Conservation (phyloP, 371 early-diverging fungal species). For the Apophysomyces sp. region DNA sequence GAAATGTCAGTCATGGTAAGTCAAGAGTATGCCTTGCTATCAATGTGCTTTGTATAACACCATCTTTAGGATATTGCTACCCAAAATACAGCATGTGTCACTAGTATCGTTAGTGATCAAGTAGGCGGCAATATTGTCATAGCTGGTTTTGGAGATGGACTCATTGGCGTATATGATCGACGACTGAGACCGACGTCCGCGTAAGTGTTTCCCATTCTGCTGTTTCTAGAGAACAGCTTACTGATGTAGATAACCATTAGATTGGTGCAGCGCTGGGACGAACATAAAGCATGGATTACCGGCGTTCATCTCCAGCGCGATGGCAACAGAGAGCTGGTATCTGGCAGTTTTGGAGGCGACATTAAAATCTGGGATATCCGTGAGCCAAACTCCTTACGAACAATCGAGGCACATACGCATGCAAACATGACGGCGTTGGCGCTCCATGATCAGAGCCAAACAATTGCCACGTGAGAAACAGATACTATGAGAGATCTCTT, state of each 20-base stretch:
- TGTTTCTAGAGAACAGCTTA: not conserved
- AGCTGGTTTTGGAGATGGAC: constrained; percentile 83
- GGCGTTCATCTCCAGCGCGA: constrained; percentile 66
- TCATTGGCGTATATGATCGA: constrained; percentile 77
- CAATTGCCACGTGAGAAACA: constrained; percentile 62
- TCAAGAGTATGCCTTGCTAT: not conserved
- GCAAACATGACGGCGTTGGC: constrained; percentile 66
- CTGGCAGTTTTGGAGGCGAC: constrained; percentile 66
- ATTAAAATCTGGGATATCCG: constrained; percentile 88
- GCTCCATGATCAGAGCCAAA: constrained; percentile 70
- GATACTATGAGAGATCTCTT: not conserved
- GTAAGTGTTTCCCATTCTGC: constrained; percentile 21
- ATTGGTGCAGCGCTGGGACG: constrained; percentile 62
- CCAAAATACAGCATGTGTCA: constrained; percentile 62
- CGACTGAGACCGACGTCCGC: constrained; percentile 56
- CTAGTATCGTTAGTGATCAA: constrained; percentile 73
- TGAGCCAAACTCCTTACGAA: constrained; percentile 43
- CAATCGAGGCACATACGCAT: constrained; percentile 49
- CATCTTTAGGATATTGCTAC: constrained; percentile 67
- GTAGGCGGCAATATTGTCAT: constrained; percentile 67
- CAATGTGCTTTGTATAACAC: constrained; percentile 1
- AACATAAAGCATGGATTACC: constrained; percentile 66
- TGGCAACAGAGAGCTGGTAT: constrained; percentile 58
- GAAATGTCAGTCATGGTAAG: constrained; percentile 71
- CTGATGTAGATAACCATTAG: constrained; percentile 16